phyloP scores from a whole-genome alignment of 2,329 filamentous ascomycete genomes.

The Colletotrichum neosansevieriae region DNA sequence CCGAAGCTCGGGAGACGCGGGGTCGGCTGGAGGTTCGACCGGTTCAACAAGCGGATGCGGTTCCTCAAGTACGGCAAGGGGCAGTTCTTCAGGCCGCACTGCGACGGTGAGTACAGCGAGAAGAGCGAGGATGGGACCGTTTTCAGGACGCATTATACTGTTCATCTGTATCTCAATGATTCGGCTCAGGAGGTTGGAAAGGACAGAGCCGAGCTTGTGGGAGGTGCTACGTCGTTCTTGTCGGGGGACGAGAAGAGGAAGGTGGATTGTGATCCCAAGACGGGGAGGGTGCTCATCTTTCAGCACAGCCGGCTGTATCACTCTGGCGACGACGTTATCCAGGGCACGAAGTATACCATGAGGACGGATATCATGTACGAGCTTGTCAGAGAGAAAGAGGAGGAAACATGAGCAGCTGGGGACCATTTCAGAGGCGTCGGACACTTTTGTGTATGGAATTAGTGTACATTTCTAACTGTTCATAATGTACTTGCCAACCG shows the following conservation, averaged over 20 bases:
- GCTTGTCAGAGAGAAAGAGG: conserved; percentile 10
- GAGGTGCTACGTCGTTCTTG: conserved; percentile 68
- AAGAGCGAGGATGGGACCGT: conserved; percentile 56
- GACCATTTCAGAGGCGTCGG: too few species aligned
- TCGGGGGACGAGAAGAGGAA: conserved; percentile 56
- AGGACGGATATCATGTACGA: conserved; percentile 66
- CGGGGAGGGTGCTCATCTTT: conserved; percentile 70
- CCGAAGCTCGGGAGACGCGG: conserved; percentile 36
- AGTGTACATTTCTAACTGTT: too few species aligned
- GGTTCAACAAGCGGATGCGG: conserved; percentile 79
- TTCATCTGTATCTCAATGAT: conserved; percentile 68
- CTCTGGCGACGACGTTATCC: conserved; percentile 63
- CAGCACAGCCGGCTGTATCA: conserved; percentile 66
- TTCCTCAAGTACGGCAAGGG: conserved; percentile 80
- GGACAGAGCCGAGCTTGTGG: conserved; percentile 53
- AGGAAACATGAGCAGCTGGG: background rate
- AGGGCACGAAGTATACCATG: conserved; percentile 68
- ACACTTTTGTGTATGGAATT: too few species aligned
- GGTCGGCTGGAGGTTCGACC: conserved; percentile 55
- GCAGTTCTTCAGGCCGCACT: conserved; percentile 81
- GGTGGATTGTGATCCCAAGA: conserved; percentile 67
- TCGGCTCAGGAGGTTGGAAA: conserved; percentile 55
- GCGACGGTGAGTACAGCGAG: conserved; percentile 73
- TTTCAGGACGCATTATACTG: conserved; percentile 62
- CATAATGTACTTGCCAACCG: too few species aligned